Percentiles rank a stretch among this genome's conserved stretches.
phyloP scores from a whole-genome alignment of 768 basidiomycete genomes.

The Tephrocybe sp. region DNA sequence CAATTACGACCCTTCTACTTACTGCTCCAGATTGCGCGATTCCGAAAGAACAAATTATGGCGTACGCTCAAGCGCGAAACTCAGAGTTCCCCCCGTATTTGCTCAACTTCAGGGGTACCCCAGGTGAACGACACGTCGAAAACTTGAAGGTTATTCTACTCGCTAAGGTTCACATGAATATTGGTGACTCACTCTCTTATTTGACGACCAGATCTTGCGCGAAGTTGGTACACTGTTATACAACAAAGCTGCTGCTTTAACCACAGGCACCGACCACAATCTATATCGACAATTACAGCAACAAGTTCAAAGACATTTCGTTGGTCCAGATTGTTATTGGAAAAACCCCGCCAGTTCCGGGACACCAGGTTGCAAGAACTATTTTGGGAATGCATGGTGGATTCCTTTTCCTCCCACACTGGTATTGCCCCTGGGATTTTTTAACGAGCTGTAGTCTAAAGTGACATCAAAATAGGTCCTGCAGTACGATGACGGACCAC shows the following conservation, averaged over 20 bases:
- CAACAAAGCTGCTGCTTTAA: conserved; percentile 46
- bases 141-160: conserved; percentile 57
- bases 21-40: conserved; percentile 61
- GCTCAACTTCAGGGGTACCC: conserved; percentile 58
- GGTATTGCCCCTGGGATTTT: conserved; percentile 31
- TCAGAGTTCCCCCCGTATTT: conserved; percentile 70
- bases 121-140: conserved; percentile 73
- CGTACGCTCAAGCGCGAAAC: conserved; percentile 57
- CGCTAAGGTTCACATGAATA: too few relatives aligned
- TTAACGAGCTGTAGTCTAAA: not conserved
- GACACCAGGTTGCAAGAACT: conserved; percentile 40
- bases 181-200: not conserved
- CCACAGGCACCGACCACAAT: conserved; percentile 46
- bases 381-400: conserved; percentile 80
- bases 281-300: conserved; percentile 48
- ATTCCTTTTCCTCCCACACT: conserved; percentile 77
- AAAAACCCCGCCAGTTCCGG: conserved; percentile 31
- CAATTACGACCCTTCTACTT: conserved; percentile 64
- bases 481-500: conserved; percentile 63
- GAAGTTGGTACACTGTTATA: conserved; percentile 65
- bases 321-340: conserved; percentile 80
- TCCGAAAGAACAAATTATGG: conserved; percentile 54
- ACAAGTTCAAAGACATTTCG: conserved; percentile 53
- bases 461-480: conserved; percentile 46
- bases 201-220: conserved; percentile 51